These are phyloP conservation scores for Neonothopanus nambi DNA, from an alignment of 1,284 basidiomycete genomes.

Conservation along the genomic window DNA sequence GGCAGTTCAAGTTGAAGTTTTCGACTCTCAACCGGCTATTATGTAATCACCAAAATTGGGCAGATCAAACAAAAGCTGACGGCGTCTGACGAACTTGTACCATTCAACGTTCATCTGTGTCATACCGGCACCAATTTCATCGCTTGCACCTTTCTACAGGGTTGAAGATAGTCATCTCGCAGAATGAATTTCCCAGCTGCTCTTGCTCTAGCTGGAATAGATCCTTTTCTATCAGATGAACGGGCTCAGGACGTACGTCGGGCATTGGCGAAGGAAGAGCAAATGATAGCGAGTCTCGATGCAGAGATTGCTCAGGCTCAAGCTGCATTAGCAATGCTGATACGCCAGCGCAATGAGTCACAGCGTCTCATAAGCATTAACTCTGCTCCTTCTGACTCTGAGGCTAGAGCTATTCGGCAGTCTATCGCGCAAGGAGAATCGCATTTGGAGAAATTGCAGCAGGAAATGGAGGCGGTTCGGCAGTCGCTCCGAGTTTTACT, in stretches of 20 bases:
- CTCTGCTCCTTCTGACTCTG: slow-evolving; percentile 10
- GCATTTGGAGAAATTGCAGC: slow-evolving; percentile 6
- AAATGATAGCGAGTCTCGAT: slow-evolving; percentile 15
- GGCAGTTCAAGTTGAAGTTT: too few relatives aligned
- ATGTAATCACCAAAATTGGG: too few relatives aligned
- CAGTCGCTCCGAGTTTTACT: too few relatives aligned
- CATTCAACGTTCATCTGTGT: neutral
- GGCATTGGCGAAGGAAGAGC: slow-evolving; percentile 11
- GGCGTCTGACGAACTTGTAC: too few relatives aligned
- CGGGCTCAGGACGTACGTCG: slow-evolving; percentile 7
- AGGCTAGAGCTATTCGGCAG: slow-evolving; percentile 3
- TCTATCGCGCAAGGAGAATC: slow-evolving; percentile 2
- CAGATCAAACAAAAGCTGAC: too few relatives aligned
- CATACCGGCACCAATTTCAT: neutral
- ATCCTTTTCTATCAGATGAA: slow-evolving; percentile 12
- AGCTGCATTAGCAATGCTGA: slow-evolving; percentile 9
- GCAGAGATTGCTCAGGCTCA: slow-evolving; percentile 15
- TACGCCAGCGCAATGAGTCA: slow-evolving; percentile 2
- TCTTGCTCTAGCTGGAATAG: slow-evolving; percentile 6
- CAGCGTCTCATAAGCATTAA: neutral
- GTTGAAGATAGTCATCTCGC: too few relatives aligned
- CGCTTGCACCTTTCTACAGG: neutral
- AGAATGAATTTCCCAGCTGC: slow-evolving; percentile 9
- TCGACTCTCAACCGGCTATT: too few relatives aligned
- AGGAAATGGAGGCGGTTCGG: slow-evolving; percentile 11